Evolutionary conservation across 2,329 filamentous ascomycete species (phyloP).

Genomic region (Metarhizium brunneum): DNA sequence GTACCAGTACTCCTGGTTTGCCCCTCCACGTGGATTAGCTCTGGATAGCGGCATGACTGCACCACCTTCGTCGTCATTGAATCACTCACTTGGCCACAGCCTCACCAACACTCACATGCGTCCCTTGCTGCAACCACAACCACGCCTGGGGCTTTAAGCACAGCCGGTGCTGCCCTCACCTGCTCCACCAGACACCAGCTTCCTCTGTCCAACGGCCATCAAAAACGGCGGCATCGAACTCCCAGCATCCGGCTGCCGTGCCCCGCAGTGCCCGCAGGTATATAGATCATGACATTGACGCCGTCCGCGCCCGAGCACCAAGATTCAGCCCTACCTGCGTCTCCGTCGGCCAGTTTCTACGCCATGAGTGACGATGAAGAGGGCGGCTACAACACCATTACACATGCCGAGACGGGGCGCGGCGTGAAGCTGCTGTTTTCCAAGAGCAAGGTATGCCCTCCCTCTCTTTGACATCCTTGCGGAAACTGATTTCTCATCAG

Average conservation of each 20-base stretch:
- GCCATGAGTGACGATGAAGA: constrained; percentile 96
- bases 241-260: no score
- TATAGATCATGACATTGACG: constrained; percentile 3
- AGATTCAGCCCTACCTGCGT: constrained; percentile 5
- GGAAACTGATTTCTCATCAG: constrained; percentile 29
- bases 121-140: no score
- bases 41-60: no score
- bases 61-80: no score
- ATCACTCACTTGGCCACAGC: no score
- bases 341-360: constrained; percentile 17
- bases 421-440: constrained; percentile 92
- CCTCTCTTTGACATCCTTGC: background rate
- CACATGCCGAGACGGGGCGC: constrained; percentile 63
- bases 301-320: background rate
- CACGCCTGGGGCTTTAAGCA: background rate
- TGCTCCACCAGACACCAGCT: background rate
- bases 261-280: background rate
- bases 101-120: no score
- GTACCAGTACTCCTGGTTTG: background rate
- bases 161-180: background rate
- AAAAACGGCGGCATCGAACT: no score
- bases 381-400: constrained; percentile 88
- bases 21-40: background rate
- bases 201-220: background rate
- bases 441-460: constrained; percentile 74